Evolutionary conservation across 192 early-diverging fungal genomes (phyloP).

Genomic region (Geranomyces variabilis): DNA sequence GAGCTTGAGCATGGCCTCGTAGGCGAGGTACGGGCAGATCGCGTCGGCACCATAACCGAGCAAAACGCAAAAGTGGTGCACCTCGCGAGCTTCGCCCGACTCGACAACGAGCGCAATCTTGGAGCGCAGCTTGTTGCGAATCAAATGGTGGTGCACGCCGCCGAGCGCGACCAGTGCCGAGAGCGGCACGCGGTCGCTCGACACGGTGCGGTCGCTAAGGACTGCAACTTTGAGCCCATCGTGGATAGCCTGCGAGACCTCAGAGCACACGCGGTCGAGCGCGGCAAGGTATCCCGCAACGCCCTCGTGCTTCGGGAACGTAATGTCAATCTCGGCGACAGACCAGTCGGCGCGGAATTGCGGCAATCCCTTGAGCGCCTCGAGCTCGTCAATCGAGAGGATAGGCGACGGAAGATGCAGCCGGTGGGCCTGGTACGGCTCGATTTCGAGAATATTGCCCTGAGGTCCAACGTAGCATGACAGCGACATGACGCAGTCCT

Average conservation of each 20-base stretch:
- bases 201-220: conserved; percentile 75
- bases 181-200: conserved; percentile 72
- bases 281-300: conserved; percentile 73
- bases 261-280: conserved; percentile 85
- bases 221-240: conserved; percentile 81
- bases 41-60: conserved; percentile 96
- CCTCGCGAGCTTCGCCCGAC: conserved; percentile 92
- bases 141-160: conserved; percentile 92
- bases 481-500: conserved; percentile 97
- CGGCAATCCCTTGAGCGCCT: conserved; percentile 74
- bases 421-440: conserved; percentile 75
- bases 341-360: conserved; percentile 72
- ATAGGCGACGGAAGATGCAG: conserved; percentile 86
- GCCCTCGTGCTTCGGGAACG: conserved; percentile 77
- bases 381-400: conserved; percentile 80
- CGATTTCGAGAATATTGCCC: conserved; percentile 90
- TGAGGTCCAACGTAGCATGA: conserved; percentile 93
- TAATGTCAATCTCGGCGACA: conserved; percentile 84
- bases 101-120: conserved; percentile 87
- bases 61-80: conserved; percentile 94
- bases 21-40: conserved; percentile 90
- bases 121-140: conserved; percentile 84
- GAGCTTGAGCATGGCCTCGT: conserved; percentile 88
- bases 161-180: conserved; percentile 87
- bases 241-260: conserved; percentile 80